phyloP scores from a whole-genome alignment of 2,329 filamentous ascomycete genomes.

The Didymella keratinophila region DNA sequence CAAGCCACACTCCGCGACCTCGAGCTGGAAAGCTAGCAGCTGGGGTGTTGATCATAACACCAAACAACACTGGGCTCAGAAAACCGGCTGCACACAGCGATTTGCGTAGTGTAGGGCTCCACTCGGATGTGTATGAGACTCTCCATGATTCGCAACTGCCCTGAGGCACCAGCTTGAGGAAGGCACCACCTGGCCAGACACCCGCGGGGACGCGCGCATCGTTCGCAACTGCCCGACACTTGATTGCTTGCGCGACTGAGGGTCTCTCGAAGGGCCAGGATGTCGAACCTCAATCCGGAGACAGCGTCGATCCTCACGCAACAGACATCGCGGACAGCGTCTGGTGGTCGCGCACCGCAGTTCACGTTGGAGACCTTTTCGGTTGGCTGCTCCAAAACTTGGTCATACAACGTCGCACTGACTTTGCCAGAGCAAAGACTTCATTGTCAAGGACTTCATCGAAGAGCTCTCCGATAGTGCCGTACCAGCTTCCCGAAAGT shows the following conservation, averaged over 20 bases:
- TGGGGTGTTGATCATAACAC: conserved; percentile 3
- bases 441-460: conserved; percentile 97
- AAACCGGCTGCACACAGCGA: not conserved
- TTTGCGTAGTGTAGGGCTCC: not conserved
- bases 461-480: conserved; percentile 89
- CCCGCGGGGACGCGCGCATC: conserved; percentile 20
- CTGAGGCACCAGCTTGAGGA: conserved; percentile 25
- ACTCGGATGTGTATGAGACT: conserved; percentile 3
- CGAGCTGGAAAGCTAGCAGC: conserved; percentile 13
- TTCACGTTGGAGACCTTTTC: conserved; percentile 83
- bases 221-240: conserved; percentile 8
- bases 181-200: conserved; percentile 25
- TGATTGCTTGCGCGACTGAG: conserved; percentile 2
- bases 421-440: conserved; percentile 66
- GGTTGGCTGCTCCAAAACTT: conserved; percentile 28
- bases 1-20: conserved; percentile 19
- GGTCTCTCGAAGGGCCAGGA: conserved; percentile 21
- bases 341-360: conserved; percentile 70
- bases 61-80: not conserved
- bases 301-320: conserved; percentile 53
- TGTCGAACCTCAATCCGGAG: conserved; percentile 49
- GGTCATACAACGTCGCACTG: conserved; percentile 12
- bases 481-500: conserved; percentile 80
- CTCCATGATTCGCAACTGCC: conserved; percentile 24
- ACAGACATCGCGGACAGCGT: conserved; percentile 50